Evolutionary conservation across 139 green algal species (phyloP).

Genomic region (Ettlia oleoabundans): DNA sequence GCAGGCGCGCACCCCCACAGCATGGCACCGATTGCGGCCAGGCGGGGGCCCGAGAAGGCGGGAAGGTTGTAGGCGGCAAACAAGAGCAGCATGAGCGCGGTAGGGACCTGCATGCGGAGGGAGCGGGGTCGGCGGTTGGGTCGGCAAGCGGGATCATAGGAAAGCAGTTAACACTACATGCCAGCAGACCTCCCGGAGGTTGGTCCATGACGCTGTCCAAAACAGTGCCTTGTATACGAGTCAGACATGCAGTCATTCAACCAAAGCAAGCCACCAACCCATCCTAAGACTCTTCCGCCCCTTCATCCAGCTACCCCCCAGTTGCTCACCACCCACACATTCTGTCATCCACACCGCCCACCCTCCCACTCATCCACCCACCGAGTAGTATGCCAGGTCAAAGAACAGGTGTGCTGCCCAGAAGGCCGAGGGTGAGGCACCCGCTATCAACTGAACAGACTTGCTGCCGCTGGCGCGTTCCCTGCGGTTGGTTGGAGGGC

Average conservation of each 20-base stretch:
- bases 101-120: constrained; percentile 14
- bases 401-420: constrained; percentile 68
- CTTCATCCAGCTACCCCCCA: no score
- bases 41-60: constrained; percentile 51
- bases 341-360: not conserved
- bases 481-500: no score
- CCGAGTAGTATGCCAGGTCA: constrained; percentile 58
- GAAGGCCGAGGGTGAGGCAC: constrained; percentile 58
- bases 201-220: not conserved
- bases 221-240: no score
- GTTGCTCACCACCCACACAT: not conserved
- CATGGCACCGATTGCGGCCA: constrained; percentile 60
- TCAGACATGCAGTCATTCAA: no score
- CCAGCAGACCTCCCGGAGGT: not conserved
- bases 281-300: no score
- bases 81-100: constrained; percentile 32
- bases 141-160: no score
- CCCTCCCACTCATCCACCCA: constrained; percentile 30
- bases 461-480: constrained; percentile 68
- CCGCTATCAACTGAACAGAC: constrained; percentile 62
- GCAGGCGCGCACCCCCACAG: constrained; percentile 58
- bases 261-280: no score
- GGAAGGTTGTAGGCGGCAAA: constrained; percentile 52
- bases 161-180: not conserved
- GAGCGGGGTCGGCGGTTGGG: constrained; percentile 22